Evolutionary conservation across 768 basidiomycete species (phyloP), one percentile per base, ranked within the genome.

Genomic region (Omphalotus guepiniiformis): DNA sequence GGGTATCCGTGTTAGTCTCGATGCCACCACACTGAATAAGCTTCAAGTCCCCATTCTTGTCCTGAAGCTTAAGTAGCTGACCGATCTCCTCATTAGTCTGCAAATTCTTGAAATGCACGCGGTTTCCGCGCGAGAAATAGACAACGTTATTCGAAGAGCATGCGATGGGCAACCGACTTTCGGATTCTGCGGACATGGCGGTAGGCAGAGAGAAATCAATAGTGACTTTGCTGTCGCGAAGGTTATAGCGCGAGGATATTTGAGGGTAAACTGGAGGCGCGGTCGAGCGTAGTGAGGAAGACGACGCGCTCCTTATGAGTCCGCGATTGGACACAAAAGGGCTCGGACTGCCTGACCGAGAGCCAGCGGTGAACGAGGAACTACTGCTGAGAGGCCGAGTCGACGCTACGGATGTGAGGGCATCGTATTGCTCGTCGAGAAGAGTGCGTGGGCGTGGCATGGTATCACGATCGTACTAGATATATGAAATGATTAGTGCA

Each of bases 31-130:
- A 74, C 35, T 66, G 67, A 34, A 82, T 59, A 4, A 72, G 61
- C 16, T 64, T 65, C 46, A 80, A 53, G 39, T 69, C 64, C 1
- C 80, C 80, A 30, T 69, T 63, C 42, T 61, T 67, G 19, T 75
- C 75, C 30, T 66, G 62, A 15, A 80, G 55, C 53, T 76, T 76
- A 59, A 73, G 76, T 16, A 82, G 55, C 57, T 79, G 79, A 22
- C 67, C 68, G 7, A 75, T 68, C 34, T 78, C 75, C 46, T 55
- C 56, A 16, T 48, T 58, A 25, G 35, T 72, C 70, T 40, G 58
- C 63, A 79, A 59, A 52, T 71, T 74, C 58, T 78, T 79, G 62
- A 64, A 72, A 53, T 80, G 70, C 11, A 83, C 70, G 12, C 81
- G 67, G 55, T 80, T 80, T 6, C 74, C 74, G 3, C 78, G 75